These are phyloP conservation scores for Blakeslea trispora DNA, from an alignment of 371 early-diverging fungal species.

Conservation along the genomic window DNA sequence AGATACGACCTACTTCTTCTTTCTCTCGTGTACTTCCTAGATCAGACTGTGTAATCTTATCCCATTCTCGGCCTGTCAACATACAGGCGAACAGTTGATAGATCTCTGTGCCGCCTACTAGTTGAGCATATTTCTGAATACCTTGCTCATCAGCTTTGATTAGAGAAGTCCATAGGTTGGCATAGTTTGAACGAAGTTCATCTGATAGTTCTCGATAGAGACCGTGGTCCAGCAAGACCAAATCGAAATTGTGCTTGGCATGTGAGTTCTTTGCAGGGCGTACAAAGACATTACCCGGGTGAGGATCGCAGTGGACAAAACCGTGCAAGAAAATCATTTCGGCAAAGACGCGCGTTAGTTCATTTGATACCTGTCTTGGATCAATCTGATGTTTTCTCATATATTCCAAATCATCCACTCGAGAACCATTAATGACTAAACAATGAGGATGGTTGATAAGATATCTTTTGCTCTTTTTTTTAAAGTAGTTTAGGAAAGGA, in stretches of 20 bases:
- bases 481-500: no score
- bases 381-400: conserved; percentile 69
- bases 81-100: conserved; percentile 85
- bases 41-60: conserved; percentile 48
- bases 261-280: conserved; percentile 54
- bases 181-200: conserved; percentile 84
- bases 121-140: conserved; percentile 60
- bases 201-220: conserved; percentile 80
- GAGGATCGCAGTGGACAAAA: conserved; percentile 83
- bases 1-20: conserved; percentile 51
- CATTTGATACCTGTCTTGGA: conserved; percentile 71
- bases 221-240: conserved; percentile 93
- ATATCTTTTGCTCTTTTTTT: no score
- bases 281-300: conserved; percentile 77
- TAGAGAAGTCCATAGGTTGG: conserved; percentile 84
- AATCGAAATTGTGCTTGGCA: conserved; percentile 76
- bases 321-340: conserved; percentile 93
- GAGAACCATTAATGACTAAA: conserved; percentile 71
- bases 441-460: no score
- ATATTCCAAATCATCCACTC: conserved; percentile 76
- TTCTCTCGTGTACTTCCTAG: conserved; percentile 40
- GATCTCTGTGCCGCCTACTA: conserved; percentile 63
- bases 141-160: conserved; percentile 75
- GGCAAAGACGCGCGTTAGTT: conserved; percentile 74
- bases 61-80: conserved; percentile 87